Percentiles rank a stretch among this genome's conserved stretches.
Conservation (phyloP, 1,284 basidiomycete genomes). For the Cutaneotrichosporon sp. region DNA sequence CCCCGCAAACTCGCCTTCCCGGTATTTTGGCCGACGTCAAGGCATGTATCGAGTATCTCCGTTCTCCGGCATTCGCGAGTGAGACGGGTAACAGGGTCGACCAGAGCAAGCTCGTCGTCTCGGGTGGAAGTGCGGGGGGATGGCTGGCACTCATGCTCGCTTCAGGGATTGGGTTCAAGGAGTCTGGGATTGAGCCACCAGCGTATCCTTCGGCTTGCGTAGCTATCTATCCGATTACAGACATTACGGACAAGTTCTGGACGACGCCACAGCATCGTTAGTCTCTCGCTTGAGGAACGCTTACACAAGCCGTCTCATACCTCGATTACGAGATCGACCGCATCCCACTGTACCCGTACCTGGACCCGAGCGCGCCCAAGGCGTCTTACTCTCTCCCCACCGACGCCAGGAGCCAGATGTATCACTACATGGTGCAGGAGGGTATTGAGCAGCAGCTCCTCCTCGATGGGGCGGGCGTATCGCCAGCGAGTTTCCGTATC, state of each 20-base stretch:
- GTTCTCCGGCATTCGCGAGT: conserved; percentile 11
- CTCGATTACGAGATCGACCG: conserved; percentile 9
- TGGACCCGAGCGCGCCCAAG: conserved; percentile 14
- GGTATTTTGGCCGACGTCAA: conserved; percentile 19
- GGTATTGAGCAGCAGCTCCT: conserved; percentile 8
- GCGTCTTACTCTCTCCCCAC: conserved; percentile 1
- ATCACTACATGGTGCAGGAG: conserved; percentile 16
- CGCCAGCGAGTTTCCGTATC: conserved; percentile 7
- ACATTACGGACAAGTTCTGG: conserved; percentile 19
- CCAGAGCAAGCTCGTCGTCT: conserved; percentile 20
- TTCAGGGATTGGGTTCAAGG: conserved; percentile 19
- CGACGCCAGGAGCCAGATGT: conserved; percentile 9
- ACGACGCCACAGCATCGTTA: conserved; percentile 22
- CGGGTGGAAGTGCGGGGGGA: conserved; percentile 21
- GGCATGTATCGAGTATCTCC: conserved; percentile 17
- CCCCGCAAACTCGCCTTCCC: conserved; percentile 22
- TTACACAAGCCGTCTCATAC: conserved; percentile 9
- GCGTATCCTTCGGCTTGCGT: conserved; percentile 11
- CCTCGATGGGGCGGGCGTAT: conserved; percentile 10
- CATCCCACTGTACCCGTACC: conserved; percentile 7
- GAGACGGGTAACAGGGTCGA: conserved; percentile 14
- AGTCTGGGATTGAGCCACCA: conserved; percentile 13
- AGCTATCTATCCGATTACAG: conserved; percentile 23
- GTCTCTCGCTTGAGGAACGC: background rate
- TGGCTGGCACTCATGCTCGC: conserved; percentile 23